Base-by-base conservation (phyloP, 768 basidiomycete genomes). In the Psilocybe cyanescens region DNA sequence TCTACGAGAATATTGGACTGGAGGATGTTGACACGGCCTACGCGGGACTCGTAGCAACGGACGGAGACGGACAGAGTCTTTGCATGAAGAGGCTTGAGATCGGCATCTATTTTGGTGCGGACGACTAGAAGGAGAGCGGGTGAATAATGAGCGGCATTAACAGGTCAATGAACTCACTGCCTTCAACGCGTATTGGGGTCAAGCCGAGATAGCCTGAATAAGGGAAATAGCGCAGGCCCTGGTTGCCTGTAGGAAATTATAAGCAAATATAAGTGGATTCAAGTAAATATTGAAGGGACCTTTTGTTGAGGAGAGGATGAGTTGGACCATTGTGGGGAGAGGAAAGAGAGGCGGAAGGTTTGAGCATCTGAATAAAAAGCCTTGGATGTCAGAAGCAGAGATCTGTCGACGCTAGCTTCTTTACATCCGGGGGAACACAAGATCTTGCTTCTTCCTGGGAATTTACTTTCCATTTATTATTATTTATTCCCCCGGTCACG, bases 41-140 rank as follows among this genome's bases (percentile, higher is more conserved):
- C 74, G 33, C 91, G 86, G 45, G 88, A 81, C 78, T 95, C 92
- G 71, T 94, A 94, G 75, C 92, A 95, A 47, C 92, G 85, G 47
- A 95, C 84, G n/a, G 87, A 83, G 67, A 97, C 80, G 54, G 83
- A 81, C 67, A 94, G 76, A 44, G 86, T 84, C 66, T 83, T 87
- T 65, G 88, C 87, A 8, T 78, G 84, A 57, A 95, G 79, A 16
- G 80, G 82, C 71, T 87, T 91, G 29, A 78, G 77, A 75, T 94
- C 92, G 17, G 83, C 82, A 66, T 93, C 92, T 56, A 89, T 76
- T 63, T 79, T 83, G 46, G 90, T 91, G 63, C 86, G 81, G 37
- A 94, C 89, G 70, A 89, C 86, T 91, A 69, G 30, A 57, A 50
- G 24, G 24, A 24, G 24, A 24, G 24, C 24, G 24, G 24, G 48